Evolutionary conservation across 2,329 filamentous ascomycete genomes (phyloP).

Genomic region (Penicillium thymicola): DNA sequence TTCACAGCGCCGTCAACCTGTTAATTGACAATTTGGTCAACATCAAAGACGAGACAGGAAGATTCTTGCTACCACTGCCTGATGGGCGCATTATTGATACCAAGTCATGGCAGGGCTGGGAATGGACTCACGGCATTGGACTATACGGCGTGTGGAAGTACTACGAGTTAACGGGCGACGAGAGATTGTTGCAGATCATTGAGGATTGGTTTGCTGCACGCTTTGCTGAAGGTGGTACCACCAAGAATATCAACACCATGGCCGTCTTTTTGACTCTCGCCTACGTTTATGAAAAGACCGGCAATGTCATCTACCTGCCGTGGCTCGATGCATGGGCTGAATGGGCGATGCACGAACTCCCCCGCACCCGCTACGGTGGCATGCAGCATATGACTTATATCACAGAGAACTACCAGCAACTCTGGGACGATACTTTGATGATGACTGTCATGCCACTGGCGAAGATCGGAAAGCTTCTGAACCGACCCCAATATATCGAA

Average conservation of each 20-base stretch:
- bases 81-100: slow-evolving; percentile 78
- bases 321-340: slow-evolving; percentile 81
- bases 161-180: slow-evolving; percentile 66
- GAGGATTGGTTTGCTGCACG: slow-evolving; percentile 70
- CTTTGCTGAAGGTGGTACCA: slow-evolving; percentile 67
- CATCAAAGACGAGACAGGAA: slow-evolving; percentile 70
- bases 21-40: slow-evolving; percentile 73
- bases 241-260: slow-evolving; percentile 86
- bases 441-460: slow-evolving; percentile 80
- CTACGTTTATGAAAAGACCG: slow-evolving; percentile 72
- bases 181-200: slow-evolving; percentile 61
- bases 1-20: slow-evolving; percentile 58
- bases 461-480: slow-evolving; percentile 71
- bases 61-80: slow-evolving; percentile 67
- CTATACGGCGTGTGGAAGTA: slow-evolving; percentile 82
- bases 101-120: slow-evolving; percentile 73
- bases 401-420: slow-evolving; percentile 66
- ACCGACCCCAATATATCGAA: slow-evolving; percentile 68
- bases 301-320: slow-evolving; percentile 65
- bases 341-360: slow-evolving; percentile 75
- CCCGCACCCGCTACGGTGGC: slow-evolving; percentile 65
- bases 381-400: slow-evolving; percentile 76
- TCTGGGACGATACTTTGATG: slow-evolving; percentile 86
- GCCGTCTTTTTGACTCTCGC: slow-evolving; percentile 72
- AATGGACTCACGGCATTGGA: slow-evolving; percentile 78